phyloP scores from a whole-genome alignment of 192 early-diverging fungal genomes.

The Coemansia sp. region DNA sequence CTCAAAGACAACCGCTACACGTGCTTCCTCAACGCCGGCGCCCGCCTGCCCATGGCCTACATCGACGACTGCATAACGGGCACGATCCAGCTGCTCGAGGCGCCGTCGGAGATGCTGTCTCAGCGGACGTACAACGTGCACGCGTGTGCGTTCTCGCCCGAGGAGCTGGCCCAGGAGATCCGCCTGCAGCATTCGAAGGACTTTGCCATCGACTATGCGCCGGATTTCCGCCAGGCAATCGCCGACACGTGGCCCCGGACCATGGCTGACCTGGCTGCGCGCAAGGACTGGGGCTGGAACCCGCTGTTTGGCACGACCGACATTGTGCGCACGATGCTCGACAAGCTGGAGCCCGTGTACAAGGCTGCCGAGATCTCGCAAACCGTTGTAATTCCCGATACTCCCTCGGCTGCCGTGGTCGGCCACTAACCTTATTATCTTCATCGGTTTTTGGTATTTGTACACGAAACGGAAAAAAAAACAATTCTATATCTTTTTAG shows the following conservation, averaged over 20 bases:
- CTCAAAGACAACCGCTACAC: slow-evolving; percentile 57
- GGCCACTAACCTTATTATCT: background rate
- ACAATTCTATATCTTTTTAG: slow-evolving; percentile 17
- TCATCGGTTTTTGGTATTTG: too few relatives aligned
- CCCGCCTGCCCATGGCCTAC: slow-evolving; percentile 66
- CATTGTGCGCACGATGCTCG: slow-evolving; percentile 63
- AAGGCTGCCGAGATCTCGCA: background rate
- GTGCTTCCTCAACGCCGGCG: slow-evolving; percentile 59
- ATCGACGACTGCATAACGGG: slow-evolving; percentile 64
- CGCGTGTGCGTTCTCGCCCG: slow-evolving; percentile 60
- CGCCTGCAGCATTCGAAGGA: slow-evolving; percentile 45
- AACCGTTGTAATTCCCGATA: background rate
- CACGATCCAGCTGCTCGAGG: slow-evolving; percentile 60
- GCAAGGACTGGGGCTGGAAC: slow-evolving; percentile 67
- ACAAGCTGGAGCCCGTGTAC: slow-evolving; percentile 55
- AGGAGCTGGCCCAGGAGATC: slow-evolving; percentile 56
- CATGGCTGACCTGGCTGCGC: slow-evolving; percentile 59
- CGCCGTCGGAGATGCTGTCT: slow-evolving; percentile 52
- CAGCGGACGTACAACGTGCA: slow-evolving; percentile 65
- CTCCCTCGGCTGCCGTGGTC: background rate
- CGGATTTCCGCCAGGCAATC: slow-evolving; percentile 64
- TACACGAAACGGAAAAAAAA: background rate
- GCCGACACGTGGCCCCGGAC: slow-evolving; percentile 65
- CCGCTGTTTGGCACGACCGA: slow-evolving; percentile 56
- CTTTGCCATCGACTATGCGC: slow-evolving; percentile 58